Base-by-base conservation (phyloP, 331 rosid species). In the Arachis monticola region DNA sequence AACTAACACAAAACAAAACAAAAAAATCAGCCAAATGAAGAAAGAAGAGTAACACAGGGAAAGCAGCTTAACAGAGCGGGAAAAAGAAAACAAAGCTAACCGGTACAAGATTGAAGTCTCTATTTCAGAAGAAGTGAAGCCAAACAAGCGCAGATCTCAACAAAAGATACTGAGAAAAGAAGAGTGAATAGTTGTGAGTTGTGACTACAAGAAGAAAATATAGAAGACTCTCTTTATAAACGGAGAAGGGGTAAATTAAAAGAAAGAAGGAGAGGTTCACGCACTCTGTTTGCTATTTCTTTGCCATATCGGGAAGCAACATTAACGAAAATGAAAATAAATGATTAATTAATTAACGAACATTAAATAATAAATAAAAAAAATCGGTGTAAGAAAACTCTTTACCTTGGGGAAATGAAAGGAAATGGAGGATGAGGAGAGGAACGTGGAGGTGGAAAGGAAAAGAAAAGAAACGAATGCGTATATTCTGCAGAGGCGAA, bases 141-240 rank as follows among this genome's bases (percentile, higher is more conserved):
- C 62, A 60, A 48, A 72, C 55, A 45, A 71, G 77, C 87, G 38
- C 88, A 77, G 92, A 88, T 88, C 92, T 85, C 82, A 53, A 71
- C 50, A 64, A 57, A 6, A 12, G 1, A 6, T 1, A 55, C 32
- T 4, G 12, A 38, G 41, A 32, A 55, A 55, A 14, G 14, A 42
- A 13, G 7, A 70, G 80, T 62, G 57, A 65, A 58, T 17, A 65
- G 46, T 27, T 14, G 44, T 32, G 47, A 61, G 11, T n/a, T 46
- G 51, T 32, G 70, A 2, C 7, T 40, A 75, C 17, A 44, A 10
- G 38, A n/a, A 32, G 77, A 58, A 64, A 50, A 71, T 8, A 27
- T 12, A 69, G 12, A 38, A 8, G 32, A 8, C 48, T 75, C 77
- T 72, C 77, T 72, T 6, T 75, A 79, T 41, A 42, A 17, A 58